These are phyloP conservation scores for Coccomyxa subellipsoidea DNA, from an alignment of 163 green algal genomes.

Conservation along the genomic window DNA sequence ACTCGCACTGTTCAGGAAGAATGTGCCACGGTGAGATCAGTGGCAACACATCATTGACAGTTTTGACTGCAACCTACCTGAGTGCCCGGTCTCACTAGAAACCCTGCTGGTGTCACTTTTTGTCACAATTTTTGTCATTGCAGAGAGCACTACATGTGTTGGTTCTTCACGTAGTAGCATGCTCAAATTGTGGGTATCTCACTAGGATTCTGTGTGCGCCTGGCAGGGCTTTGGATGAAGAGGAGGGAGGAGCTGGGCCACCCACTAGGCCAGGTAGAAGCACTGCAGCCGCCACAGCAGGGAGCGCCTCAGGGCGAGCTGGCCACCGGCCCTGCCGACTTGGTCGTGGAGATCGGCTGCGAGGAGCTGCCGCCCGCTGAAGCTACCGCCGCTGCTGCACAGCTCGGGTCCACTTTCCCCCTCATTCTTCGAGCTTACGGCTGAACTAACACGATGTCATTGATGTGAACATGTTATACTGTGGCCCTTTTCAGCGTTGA, in stretches of 20 bases:
- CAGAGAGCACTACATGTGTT: no score
- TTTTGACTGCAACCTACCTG: no score
- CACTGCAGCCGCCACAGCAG: neutral
- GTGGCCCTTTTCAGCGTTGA: no score
- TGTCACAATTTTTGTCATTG: no score
- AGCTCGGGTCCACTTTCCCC: conserved; percentile 64
- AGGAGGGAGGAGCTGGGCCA: conserved; percentile 85
- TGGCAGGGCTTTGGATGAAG: conserved; percentile 74
- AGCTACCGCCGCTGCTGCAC: conserved; percentile 61
- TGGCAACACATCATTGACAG: no score
- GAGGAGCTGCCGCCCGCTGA: conserved; percentile 97
- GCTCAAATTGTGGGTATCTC: neutral
- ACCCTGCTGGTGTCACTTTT: no score
- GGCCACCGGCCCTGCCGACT: conserved; percentile 25
- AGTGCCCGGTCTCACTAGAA: no score
- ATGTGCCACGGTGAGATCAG: no score
- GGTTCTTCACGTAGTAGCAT: no score
- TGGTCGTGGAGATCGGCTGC: conserved; percentile 95
- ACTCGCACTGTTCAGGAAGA: no score
- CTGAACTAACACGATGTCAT: neutral
- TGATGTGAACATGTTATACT: no score
- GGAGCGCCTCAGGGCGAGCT: neutral
- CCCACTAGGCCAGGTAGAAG: conserved; percentile 66
- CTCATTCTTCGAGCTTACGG: neutral
- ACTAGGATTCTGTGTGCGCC: neutral